phyloP scores from a whole-genome alignment of 495 filamentous ascomycete species.

The Trypethelium eluteriae region DNA sequence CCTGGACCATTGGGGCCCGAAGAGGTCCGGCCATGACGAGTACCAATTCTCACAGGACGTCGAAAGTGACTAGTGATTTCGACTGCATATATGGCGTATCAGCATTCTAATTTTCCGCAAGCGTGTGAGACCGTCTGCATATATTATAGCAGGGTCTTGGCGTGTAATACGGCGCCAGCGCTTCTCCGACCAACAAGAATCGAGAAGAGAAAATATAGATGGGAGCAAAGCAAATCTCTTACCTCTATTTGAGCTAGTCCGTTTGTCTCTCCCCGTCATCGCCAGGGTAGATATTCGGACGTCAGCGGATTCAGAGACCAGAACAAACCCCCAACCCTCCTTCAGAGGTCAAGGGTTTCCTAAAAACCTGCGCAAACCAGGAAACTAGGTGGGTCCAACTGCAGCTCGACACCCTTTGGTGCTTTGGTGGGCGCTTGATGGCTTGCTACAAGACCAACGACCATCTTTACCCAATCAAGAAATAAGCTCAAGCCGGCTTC shows the following conservation, averaged over 20 bases:
- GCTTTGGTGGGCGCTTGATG: neutral
- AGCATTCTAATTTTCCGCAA: neutral
- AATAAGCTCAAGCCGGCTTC: neutral
- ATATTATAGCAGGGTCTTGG: no score
- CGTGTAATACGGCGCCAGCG: neutral
- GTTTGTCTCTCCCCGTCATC: slow-evolving; percentile 4
- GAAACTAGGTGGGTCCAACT: neutral
- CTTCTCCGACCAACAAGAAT: neutral
- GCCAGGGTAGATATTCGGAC: no score
- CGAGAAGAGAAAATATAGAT: neutral
- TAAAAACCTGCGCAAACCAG: neutral
- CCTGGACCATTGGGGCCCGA: neutral
- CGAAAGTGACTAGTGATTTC: neutral
- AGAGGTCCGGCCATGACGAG: slow-evolving; percentile 8
- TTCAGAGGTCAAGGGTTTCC: neutral
- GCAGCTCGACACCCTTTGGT: no score
- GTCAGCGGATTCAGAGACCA: no score
- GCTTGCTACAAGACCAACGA: neutral
- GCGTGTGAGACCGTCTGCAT: no score
- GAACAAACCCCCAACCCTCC: no score
- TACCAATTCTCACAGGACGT: neutral
- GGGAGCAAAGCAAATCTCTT: neutral
- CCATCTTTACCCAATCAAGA: neutral
- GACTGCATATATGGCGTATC: neutral
- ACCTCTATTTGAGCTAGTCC: neutral